Percentiles rank a stretch among this genome's conserved stretches.
phyloP scores from a whole-genome alignment of 129 eudicot species.

The Flaveria bidentis region DNA sequence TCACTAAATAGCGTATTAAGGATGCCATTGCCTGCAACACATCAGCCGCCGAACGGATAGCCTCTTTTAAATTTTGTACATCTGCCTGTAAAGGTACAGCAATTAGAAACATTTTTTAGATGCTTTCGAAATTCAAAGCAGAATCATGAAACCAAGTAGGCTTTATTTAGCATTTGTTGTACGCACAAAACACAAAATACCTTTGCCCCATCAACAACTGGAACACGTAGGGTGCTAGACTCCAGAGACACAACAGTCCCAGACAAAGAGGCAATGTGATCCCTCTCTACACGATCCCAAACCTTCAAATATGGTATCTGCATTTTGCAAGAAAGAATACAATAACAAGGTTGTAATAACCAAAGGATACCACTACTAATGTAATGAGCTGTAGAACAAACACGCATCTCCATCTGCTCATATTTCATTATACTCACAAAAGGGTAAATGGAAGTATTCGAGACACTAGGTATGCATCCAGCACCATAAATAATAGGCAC shows the following conservation, averaged over 20 bases:
- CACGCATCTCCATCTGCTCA: neutral
- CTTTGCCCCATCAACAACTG: slow-evolving; percentile 47
- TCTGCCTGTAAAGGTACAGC: slow-evolving; percentile 56
- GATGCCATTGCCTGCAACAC: slow-evolving; percentile 81
- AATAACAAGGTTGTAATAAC: slow-evolving; percentile 5
- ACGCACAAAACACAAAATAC: slow-evolving; percentile 14
- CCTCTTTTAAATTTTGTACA: slow-evolving; percentile 58
- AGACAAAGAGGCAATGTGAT: slow-evolving; percentile 34
- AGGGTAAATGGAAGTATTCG: neutral
- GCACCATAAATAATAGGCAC: slow-evolving; percentile 6
- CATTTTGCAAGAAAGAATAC: slow-evolving; percentile 4
- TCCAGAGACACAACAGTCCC: slow-evolving; percentile 41
- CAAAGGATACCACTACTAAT: neutral
- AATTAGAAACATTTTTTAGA: neutral
- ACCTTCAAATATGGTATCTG: slow-evolving; percentile 40
- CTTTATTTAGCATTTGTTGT: neutral
- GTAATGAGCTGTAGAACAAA: slow-evolving; percentile 12
- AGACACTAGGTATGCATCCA: neutral
- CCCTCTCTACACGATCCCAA: slow-evolving; percentile 46
- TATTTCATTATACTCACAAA: slow-evolving; percentile 6
- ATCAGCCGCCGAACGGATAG: slow-evolving; percentile 77
- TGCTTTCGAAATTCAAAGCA: neutral
- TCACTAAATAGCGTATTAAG: slow-evolving; percentile 53
- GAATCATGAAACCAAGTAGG: slow-evolving; percentile 1
- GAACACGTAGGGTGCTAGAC: slow-evolving; percentile 46